These are phyloP conservation scores for Rubia yunnanensis DNA, from an alignment of 257 asterid genomes.

Conservation along the genomic window DNA sequence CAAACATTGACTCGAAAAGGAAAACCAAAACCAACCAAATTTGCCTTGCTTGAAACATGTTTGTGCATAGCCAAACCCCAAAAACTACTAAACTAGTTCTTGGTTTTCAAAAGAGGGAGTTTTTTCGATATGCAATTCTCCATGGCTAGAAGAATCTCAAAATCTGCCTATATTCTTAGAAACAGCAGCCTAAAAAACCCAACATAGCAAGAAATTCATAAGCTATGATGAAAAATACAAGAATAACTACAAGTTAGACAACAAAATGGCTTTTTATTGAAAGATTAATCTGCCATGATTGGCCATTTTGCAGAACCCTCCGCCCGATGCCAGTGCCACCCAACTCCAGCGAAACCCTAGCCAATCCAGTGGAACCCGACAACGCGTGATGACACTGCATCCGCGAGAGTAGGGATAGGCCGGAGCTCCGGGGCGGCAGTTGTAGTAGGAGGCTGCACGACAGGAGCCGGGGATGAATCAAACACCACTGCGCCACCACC, in stretches of 20 bases:
- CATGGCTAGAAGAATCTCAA: constrained; percentile 22
- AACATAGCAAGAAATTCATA: neutral
- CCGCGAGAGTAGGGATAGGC: too few relatives aligned
- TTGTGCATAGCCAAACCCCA: constrained; percentile 32
- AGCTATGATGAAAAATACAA: neutral
- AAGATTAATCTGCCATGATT: constrained; percentile 2
- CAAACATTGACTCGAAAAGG: constrained; percentile 12
- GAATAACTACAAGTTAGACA: constrained; percentile 3
- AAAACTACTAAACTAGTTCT: constrained; percentile 35
- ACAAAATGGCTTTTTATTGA: constrained; percentile 13
- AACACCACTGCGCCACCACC: too few relatives aligned
- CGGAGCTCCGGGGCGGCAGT: too few relatives aligned
- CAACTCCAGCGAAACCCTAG: too few relatives aligned
- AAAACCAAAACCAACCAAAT: constrained; percentile 37
- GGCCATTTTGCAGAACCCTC: too few relatives aligned
- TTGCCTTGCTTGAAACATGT: neutral
- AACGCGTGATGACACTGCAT: too few relatives aligned
- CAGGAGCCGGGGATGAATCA: too few relatives aligned
- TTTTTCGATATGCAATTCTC: constrained; percentile 32
- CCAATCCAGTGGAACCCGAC: too few relatives aligned
- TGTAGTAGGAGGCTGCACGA: too few relatives aligned
- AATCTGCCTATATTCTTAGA: constrained; percentile 2
- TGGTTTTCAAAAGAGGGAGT: constrained; percentile 24
- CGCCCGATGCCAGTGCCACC: too few relatives aligned
- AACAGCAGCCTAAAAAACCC: constrained; percentile 12